phyloP scores from a whole-genome alignment of 2,329 filamentous ascomycete species.

The Verticillium nubilum region DNA sequence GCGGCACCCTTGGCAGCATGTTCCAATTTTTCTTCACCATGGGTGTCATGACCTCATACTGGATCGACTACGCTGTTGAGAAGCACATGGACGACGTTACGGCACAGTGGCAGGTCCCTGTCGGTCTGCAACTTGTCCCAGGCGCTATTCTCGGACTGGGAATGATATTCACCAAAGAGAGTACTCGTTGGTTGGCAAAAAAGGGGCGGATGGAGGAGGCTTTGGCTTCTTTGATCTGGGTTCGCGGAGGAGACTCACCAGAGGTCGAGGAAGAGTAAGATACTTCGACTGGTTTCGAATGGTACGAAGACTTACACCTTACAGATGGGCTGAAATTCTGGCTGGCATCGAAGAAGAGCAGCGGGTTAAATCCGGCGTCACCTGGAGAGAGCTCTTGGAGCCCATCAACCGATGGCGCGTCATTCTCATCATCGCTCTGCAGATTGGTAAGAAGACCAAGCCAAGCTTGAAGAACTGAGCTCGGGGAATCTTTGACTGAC shows the following conservation, averaged over 20 bases:
- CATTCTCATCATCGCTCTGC: constrained; percentile 42
- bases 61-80: constrained; percentile 38
- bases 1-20: constrained; percentile 34
- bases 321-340: constrained; percentile 34
- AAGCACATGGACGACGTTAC: constrained; percentile 30
- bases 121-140: constrained; percentile 40
- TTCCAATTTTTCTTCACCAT: constrained; percentile 40
- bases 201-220: constrained; percentile 39
- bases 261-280: constrained; percentile 28
- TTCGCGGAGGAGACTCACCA: constrained; percentile 38
- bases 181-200: constrained; percentile 39
- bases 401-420: constrained; percentile 42
- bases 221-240: constrained; percentile 41
- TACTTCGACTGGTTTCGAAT: background rate
- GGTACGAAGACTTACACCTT: background rate
- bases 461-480: background rate
- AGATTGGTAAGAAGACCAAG: constrained; percentile 27
- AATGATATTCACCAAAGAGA: constrained; percentile 44
- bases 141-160: constrained; percentile 39
- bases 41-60: constrained; percentile 35
- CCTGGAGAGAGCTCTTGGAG: constrained; percentile 38
- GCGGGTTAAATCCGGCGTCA: constrained; percentile 35
- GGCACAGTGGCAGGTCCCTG: constrained; percentile 44
- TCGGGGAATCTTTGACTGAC: background rate
- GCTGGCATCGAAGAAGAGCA: constrained; percentile 41